Conservation (phyloP, 2,329 filamentous ascomycete species). For the Fusarium sp. region DNA sequence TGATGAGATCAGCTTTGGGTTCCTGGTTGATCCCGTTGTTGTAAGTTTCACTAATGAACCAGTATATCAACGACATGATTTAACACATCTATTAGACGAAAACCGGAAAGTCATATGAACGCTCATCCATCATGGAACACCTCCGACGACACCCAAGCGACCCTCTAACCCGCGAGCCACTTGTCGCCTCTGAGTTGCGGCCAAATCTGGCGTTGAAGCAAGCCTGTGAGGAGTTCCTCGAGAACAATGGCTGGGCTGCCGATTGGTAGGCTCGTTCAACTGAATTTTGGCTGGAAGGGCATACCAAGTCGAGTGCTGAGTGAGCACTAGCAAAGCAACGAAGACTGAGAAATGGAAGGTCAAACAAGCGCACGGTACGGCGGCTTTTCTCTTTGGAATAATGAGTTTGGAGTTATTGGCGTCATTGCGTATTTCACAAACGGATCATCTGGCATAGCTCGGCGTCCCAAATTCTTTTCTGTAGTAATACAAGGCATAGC, state of each 20-base stretch:
- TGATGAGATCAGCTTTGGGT: conserved; percentile 79
- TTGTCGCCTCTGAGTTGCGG: conserved; percentile 76
- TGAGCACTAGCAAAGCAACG: background rate
- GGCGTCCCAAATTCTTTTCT: background rate
- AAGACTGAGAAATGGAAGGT: background rate
- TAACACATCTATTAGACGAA: conserved; percentile 68
- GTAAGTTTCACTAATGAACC: conserved; percentile 53
- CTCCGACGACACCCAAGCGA: conserved; percentile 80
- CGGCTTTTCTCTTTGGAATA: background rate
- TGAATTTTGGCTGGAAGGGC: background rate
- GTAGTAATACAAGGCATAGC: background rate
- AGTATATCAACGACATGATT: background rate
- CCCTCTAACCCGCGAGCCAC: conserved; percentile 83
- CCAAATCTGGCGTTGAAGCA: conserved; percentile 85
- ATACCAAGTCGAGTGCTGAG: too few species aligned
- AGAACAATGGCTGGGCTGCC: conserved; percentile 90
- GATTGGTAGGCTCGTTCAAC: conserved; percentile 73
- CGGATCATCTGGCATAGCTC: background rate
- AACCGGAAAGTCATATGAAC: conserved; percentile 91
- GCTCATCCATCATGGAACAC: conserved; percentile 86
- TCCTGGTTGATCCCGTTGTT: conserved; percentile 78
- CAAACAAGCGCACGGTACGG: background rate
- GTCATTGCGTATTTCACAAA: background rate
- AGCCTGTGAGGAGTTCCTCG: conserved; percentile 86
- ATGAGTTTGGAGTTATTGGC: background rate